These are phyloP conservation scores for Scorias spongiosa DNA, from an alignment of 2,329 filamentous ascomycete species.

Conservation along the genomic window DNA sequence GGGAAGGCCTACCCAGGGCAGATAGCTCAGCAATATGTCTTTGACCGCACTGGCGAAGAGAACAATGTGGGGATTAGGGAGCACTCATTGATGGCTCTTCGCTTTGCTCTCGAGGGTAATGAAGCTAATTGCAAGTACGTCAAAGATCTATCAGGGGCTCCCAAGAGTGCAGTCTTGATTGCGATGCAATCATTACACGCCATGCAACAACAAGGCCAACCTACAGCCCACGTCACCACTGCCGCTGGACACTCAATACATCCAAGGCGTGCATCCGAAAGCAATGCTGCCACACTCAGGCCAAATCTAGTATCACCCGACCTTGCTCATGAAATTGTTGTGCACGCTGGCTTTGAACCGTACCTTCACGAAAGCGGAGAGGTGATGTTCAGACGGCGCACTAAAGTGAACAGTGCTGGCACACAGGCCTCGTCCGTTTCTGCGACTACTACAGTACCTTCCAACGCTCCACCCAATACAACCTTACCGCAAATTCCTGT, in stretches of 20 bases:
- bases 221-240: background rate
- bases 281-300: background rate
- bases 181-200: too few relatives aligned
- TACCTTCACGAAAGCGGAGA: background rate
- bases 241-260: background rate
- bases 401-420: background rate
- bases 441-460: background rate
- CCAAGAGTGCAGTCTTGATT: background rate
- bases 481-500: background rate
- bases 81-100: slow-evolving; percentile 75
- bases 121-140: slow-evolving; percentile 59
- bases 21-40: background rate
- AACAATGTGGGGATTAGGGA: slow-evolving; percentile 91
- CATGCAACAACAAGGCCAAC: background rate
- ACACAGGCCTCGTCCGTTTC: background rate
- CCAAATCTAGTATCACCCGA: background rate
- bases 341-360: background rate
- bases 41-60: slow-evolving; percentile 54
- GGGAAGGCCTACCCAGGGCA: background rate
- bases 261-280: background rate
- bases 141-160: slow-evolving; percentile 36
- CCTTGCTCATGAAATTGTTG: background rate
- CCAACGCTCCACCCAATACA: background rate
- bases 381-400: background rate
- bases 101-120: slow-evolving; percentile 54